phyloP scores from a whole-genome alignment of 2,329 filamentous ascomycete species.

The Phaeosphaeriaceae sp. region DNA sequence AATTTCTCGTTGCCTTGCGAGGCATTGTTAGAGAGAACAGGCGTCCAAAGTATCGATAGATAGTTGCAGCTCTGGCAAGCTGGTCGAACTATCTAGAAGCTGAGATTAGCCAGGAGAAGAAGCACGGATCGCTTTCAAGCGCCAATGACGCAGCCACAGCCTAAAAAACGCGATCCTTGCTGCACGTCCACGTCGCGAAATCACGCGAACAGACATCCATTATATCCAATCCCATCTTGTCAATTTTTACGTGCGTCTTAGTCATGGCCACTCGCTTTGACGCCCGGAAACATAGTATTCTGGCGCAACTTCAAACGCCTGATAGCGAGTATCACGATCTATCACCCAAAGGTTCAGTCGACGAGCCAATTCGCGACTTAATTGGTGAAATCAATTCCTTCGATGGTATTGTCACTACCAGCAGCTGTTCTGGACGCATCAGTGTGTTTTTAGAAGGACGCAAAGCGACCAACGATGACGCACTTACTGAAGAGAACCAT shows the following conservation, averaged over 20 bases:
- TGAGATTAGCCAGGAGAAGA: background rate
- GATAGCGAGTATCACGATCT: constrained; percentile 77
- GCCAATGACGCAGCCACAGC: constrained; percentile 26
- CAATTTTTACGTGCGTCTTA: too few relatives aligned
- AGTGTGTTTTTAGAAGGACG: constrained; percentile 87
- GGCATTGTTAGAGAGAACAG: constrained; percentile 29
- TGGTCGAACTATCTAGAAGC: constrained; percentile 15
- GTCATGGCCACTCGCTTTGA: constrained; percentile 45
- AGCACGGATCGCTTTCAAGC: constrained; percentile 16
- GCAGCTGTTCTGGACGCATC: constrained; percentile 86
- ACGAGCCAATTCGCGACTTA: constrained; percentile 76
- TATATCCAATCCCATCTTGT: background rate
- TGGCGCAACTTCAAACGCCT: constrained; percentile 72
- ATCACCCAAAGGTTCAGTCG: constrained; percentile 88
- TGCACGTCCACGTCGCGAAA: constrained; percentile 23
- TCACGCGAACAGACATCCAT: constrained; percentile 19
- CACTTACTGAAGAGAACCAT: constrained; percentile 17
- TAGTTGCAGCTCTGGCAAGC: too few relatives aligned
- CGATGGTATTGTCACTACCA: constrained; percentile 84
- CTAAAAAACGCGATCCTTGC: constrained; percentile 12
- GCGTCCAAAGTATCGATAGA: too few relatives aligned
- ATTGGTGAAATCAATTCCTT: constrained; percentile 79
- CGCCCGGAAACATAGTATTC: constrained; percentile 73
- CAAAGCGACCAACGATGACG: constrained; percentile 49
- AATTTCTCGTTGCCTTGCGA: constrained; percentile 31